Percentiles rank a stretch among this genome's conserved stretches.
Conservation (phyloP, 768 basidiomycete genomes). For the Boletus rubropictus region DNA sequence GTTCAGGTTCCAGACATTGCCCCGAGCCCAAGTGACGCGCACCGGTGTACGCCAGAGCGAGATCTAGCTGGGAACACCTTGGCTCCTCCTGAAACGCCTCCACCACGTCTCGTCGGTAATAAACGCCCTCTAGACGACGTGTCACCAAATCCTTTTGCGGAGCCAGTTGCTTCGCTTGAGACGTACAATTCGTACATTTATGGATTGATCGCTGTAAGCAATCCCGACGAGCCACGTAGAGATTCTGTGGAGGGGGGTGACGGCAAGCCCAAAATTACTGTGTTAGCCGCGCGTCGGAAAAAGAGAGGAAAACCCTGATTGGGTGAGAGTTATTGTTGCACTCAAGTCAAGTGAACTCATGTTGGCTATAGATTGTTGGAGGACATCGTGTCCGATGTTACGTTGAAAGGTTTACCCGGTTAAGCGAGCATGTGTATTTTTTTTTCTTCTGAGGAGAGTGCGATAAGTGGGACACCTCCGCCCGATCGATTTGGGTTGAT, state of each 20-base stretch:
- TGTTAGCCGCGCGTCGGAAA: slow-evolving; percentile 58
- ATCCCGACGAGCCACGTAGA: slow-evolving; percentile 33
- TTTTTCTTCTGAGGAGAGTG: no score
- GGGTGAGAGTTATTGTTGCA: slow-evolving; percentile 3
- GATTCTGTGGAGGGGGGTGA: slow-evolving; percentile 7
- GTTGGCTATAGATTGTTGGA: slow-evolving; percentile 1
- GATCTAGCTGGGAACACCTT: slow-evolving; percentile 24
- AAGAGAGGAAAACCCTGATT: slow-evolving; percentile 32
- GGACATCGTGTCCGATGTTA: slow-evolving; percentile 12
- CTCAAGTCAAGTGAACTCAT: slow-evolving; percentile 2
- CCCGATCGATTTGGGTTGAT: slow-evolving; percentile 1
- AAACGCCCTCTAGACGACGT: slow-evolving; percentile 36
- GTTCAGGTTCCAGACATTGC: slow-evolving; percentile 13
- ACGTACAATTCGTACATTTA: slow-evolving; percentile 59
- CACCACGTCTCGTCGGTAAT: slow-evolving; percentile 28
- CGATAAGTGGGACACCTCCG: neutral
- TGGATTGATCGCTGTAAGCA: slow-evolving; percentile 50
- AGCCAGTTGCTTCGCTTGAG: slow-evolving; percentile 55
- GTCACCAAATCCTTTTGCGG: slow-evolving; percentile 64
- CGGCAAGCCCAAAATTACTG: slow-evolving; percentile 37
- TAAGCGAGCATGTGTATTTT: slow-evolving; percentile 1
- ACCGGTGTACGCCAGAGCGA: slow-evolving; percentile 40
- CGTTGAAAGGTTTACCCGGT: slow-evolving; percentile 9
- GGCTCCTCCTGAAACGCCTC: slow-evolving; percentile 49
- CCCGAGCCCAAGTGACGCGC: slow-evolving; percentile 21